Percentiles rank a stretch among this genome's conserved stretches.
Evolutionary conservation across 495 filamentous ascomycete species (phyloP).

Genomic region (Penicillium crystallinum): DNA sequence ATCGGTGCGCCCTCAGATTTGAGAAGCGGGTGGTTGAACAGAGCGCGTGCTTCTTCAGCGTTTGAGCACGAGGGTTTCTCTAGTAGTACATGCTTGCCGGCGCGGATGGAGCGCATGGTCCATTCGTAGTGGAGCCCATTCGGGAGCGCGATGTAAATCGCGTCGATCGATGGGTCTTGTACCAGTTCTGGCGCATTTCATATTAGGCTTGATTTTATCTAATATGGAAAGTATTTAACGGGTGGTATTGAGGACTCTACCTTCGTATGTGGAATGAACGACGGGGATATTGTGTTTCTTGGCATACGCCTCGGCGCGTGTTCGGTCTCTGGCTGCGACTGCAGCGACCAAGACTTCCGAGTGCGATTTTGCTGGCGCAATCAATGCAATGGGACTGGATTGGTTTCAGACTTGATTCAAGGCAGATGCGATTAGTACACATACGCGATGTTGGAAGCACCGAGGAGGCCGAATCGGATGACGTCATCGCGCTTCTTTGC

Average conservation of each 20-base stretch:
- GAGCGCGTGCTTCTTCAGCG: slow-evolving; percentile 28
- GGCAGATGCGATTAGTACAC: not conserved
- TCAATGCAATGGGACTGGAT: slow-evolving; percentile 47
- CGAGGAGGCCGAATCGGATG: slow-evolving; percentile 23
- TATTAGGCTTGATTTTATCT: not conserved
- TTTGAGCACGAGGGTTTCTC: slow-evolving; percentile 46
- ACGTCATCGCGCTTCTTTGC: not conserved
- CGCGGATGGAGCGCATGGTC: slow-evolving; percentile 32
- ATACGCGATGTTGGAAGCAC: slow-evolving; percentile 29
- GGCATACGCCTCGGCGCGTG: slow-evolving; percentile 50
- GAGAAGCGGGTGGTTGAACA: slow-evolving; percentile 34
- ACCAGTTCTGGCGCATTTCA: slow-evolving; percentile 6
- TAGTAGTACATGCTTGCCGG: slow-evolving; percentile 46
- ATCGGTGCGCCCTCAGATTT: slow-evolving; percentile 28
- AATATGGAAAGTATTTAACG: not conserved
- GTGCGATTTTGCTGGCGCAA: slow-evolving; percentile 53
- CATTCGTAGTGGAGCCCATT: slow-evolving; percentile 45
- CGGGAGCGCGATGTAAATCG: slow-evolving; percentile 48
- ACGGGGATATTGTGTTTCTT: slow-evolving; percentile 52
- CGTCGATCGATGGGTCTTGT: slow-evolving; percentile 25
- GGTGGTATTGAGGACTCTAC: slow-evolving; percentile 1
- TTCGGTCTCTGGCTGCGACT: slow-evolving; percentile 53
- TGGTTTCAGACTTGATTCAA: not conserved
- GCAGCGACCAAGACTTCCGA: slow-evolving; percentile 54
- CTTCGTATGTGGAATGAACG: slow-evolving; percentile 45